These are phyloP conservation scores for Xylaria acuta DNA, from an alignment of 495 filamentous ascomycete species.

Conservation along the genomic window DNA sequence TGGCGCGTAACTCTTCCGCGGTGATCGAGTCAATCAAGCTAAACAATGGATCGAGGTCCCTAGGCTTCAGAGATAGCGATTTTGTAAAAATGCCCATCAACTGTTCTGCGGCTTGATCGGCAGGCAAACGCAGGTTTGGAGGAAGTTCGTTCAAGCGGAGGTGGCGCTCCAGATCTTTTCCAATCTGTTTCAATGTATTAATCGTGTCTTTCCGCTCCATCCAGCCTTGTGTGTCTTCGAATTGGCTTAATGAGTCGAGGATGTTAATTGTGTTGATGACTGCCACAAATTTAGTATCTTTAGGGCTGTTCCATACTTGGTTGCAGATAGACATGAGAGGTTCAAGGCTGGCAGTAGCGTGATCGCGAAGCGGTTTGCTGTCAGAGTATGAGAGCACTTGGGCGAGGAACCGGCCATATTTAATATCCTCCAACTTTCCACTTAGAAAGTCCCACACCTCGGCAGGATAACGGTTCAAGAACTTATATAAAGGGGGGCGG, in stretches of 20 bases:
- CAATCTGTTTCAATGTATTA: slow-evolving; percentile 71
- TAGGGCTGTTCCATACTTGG: slow-evolving; percentile 62
- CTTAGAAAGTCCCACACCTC: slow-evolving; percentile 84
- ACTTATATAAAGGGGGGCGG: slow-evolving; percentile 88
- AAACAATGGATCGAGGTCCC: slow-evolving; percentile 90
- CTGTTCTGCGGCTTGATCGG: slow-evolving; percentile 87
- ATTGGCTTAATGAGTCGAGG: slow-evolving; percentile 74
- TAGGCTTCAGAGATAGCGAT: slow-evolving; percentile 73
- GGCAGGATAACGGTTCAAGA: slow-evolving; percentile 88
- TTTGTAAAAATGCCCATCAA: slow-evolving; percentile 84
- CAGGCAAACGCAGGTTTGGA: slow-evolving; percentile 76
- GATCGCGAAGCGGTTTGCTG: slow-evolving; percentile 75
- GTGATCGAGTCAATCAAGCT: slow-evolving; percentile 82
- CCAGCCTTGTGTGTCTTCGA: slow-evolving; percentile 67
- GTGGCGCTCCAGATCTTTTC: slow-evolving; percentile 75
- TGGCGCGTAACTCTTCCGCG: slow-evolving; percentile 77
- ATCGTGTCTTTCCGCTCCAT: slow-evolving; percentile 77
- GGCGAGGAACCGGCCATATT: slow-evolving; percentile 91
- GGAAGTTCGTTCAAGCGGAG: slow-evolving; percentile 72
- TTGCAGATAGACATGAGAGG: slow-evolving; percentile 69
- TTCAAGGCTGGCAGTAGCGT: slow-evolving; percentile 75
- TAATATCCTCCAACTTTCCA: slow-evolving; percentile 75
- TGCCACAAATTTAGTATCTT: slow-evolving; percentile 69
- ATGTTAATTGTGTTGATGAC: slow-evolving; percentile 88
- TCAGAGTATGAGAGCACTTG: slow-evolving; percentile 82